Base-by-base conservation (phyloP, 495 filamentous ascomycete species). In the Polyplosphaeria fusca region DNA sequence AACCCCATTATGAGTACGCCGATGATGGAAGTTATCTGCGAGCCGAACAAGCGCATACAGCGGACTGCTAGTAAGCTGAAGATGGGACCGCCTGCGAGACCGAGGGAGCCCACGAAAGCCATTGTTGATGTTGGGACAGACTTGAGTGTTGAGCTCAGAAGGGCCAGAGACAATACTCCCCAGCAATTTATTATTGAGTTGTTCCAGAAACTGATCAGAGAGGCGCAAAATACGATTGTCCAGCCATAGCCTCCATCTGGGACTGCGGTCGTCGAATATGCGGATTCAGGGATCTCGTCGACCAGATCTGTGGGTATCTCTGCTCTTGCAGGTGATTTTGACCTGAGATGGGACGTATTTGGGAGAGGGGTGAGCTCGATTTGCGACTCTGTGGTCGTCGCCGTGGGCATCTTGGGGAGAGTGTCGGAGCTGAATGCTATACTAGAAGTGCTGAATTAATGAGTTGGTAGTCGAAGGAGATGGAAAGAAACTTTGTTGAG, bases 161-260 rank as follows among this genome's bases (percentile, higher is more conserved):
- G 70, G 0, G 75, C 80, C 0, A 74, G 73, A 60, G 83, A 81
- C 30, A 84, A 67, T 0, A 85, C 69, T 13, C 82, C 82, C 81
- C 81, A 85, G 47, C 71, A 73, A 55, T 79, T 79, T 7, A 72
- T 73, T 0, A 70, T 75, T 18, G 80, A 80, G 26, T 77, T 72
- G 38, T 77, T 72, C 79, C 77, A 82, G 69, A 77, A 85, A 2
- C 76, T 74, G 11, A 82, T 44, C 0, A 77, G 58, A 0, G 74
- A 73, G 60, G 80, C 82, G 5, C 68, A 76, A 27, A 58, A 66
- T 46, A 84, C 77, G 3, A 84, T 71, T 14, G 77, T 71, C 82
- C 82, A 85, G 43, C 77, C 81, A 47, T 82, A 78, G 14, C 80
- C 82, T 14, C 81, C 81, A 28, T 85, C 80, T 1, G 80, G 80